A percentile compares a stretch with the other conserved stretches of the same genome.
Evolutionary conservation across 305 asterid species (phyloP).

Genomic region (Euphrasia arctica): DNA sequence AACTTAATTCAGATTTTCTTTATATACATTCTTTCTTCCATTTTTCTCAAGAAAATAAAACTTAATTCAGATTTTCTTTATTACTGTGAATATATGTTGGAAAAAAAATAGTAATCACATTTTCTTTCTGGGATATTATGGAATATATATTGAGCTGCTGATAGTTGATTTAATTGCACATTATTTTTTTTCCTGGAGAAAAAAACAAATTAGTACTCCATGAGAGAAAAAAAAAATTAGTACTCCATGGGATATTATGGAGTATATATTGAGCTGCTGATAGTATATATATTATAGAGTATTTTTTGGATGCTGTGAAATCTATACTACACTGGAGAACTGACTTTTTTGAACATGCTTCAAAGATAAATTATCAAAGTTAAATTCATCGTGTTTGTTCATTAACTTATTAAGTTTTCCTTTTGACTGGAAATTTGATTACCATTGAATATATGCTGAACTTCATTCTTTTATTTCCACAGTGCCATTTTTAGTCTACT

Average conservation of each 20-base stretch:
- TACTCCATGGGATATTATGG: too few species aligned
- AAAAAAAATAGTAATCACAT: too few species aligned
- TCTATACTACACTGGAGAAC: neutral
- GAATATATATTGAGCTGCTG: neutral
- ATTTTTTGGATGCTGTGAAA: neutral
- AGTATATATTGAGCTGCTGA: too few species aligned
- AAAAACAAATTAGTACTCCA: too few species aligned
- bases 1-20: neutral
- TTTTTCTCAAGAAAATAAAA: neutral
- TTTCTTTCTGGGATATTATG: too few species aligned
- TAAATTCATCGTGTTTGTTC: too few species aligned
- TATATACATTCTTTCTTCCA: neutral
- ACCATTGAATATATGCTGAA: conserved; percentile 2
- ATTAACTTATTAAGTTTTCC: too few species aligned
- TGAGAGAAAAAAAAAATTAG: too few species aligned
- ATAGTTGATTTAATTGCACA: neutral
- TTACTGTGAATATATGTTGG: neutral
- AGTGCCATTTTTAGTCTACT: conserved; percentile 52
- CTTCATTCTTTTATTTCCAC: conserved; percentile 25
- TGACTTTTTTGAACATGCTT: neutral
- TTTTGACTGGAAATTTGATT: neutral
- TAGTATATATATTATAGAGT: too few species aligned
- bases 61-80: neutral
- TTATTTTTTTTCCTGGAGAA: neutral
- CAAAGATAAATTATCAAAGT: too few species aligned